phyloP scores from a whole-genome alignment of 495 filamentous ascomycete genomes.

The Chaetomium fimeti region DNA sequence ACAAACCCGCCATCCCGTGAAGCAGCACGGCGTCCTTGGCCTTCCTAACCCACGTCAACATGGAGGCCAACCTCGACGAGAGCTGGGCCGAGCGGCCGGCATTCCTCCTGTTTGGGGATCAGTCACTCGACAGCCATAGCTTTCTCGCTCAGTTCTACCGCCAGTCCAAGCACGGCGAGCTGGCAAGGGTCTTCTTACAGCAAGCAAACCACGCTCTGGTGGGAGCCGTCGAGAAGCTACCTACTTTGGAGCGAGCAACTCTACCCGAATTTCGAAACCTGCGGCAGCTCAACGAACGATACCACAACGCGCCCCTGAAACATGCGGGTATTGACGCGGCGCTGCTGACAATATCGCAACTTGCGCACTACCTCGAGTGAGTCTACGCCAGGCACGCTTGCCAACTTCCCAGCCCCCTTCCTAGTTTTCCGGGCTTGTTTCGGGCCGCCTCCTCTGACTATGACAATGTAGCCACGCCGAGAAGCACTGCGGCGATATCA shows the following conservation, averaged over 20 bases:
- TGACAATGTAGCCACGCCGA: constrained; percentile 43
- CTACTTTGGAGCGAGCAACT: constrained; percentile 55
- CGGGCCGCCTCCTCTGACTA: constrained; percentile 23
- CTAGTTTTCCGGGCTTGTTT: no score
- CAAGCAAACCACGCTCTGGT: constrained; percentile 60
- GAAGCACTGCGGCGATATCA: constrained; percentile 47
- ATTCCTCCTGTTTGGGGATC: constrained; percentile 71
- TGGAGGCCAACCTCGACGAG: constrained; percentile 25
- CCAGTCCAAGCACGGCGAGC: constrained; percentile 61
- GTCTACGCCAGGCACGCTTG: constrained; percentile 33
- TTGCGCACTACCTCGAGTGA: constrained; percentile 76
- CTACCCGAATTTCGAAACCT: constrained; percentile 70
- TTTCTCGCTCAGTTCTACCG: constrained; percentile 61
- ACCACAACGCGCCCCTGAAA: constrained; percentile 57
- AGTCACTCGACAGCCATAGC: constrained; percentile 68
- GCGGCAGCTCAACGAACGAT: constrained; percentile 67
- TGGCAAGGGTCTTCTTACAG: constrained; percentile 65
- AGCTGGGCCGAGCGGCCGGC: constrained; percentile 39
- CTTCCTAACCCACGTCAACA: constrained; percentile 29
- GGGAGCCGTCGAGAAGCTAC: constrained; percentile 60
- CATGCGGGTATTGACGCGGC: constrained; percentile 64
- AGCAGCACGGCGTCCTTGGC: background rate
- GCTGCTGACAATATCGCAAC: constrained; percentile 66
- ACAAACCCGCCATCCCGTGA: background rate
- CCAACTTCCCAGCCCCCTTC: no score